Evolutionary conservation across 805 yeast genomes (phyloP), one percentile per base, ranked within the genome.

Genomic region (Kuraishia floccosa): DNA sequence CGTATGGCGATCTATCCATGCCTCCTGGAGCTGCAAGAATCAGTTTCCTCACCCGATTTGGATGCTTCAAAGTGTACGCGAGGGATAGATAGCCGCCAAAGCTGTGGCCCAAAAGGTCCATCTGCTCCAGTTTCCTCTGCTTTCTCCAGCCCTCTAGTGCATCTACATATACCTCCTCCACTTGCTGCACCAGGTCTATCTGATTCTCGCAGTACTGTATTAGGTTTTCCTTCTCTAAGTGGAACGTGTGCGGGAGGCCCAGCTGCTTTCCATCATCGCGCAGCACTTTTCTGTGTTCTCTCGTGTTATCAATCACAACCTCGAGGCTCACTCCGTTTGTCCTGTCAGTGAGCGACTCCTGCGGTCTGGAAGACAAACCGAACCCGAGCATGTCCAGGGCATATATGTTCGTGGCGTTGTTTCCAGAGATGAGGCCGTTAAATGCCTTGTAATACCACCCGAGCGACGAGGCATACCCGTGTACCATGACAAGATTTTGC

Each of bases 1-100:
- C 75, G 44, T 63, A 72, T 0, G 79, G 66, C 29, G 71, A 72
- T 27, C 83, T 59, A 42, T 83, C 93, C 13, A 82, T 73, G 0
- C 94, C 94, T 1, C 79, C 81, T 0, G 94, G 94, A 9, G 85
- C 75, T 3, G 78, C 66, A 16, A 82, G 55, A 2, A 79, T 58
- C 39, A 83, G 52, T 35, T 68, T 66, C 11, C 63, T 52, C 5
- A 83, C 60, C 4, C 60, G 47, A 0, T 66, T 47, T 0, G 86
- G 84, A 42, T 76, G 64, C 37, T 59, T 68, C 26, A 73, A 45
- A 2, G 81, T 63, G 47, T 78, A 82, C 5, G 76, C 68, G 30
- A 70, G 68, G 0, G 83, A 68, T 55, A 84, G 56, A 42, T 79
- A 76, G 0, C 85, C 91, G 20, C 94, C 94, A 39, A 72, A 73